Percentiles rank a stretch among this genome's conserved stretches.
Evolutionary conservation across 768 basidiomycete genomes (phyloP).

Genomic region (Tephrocybe sp.): DNA sequence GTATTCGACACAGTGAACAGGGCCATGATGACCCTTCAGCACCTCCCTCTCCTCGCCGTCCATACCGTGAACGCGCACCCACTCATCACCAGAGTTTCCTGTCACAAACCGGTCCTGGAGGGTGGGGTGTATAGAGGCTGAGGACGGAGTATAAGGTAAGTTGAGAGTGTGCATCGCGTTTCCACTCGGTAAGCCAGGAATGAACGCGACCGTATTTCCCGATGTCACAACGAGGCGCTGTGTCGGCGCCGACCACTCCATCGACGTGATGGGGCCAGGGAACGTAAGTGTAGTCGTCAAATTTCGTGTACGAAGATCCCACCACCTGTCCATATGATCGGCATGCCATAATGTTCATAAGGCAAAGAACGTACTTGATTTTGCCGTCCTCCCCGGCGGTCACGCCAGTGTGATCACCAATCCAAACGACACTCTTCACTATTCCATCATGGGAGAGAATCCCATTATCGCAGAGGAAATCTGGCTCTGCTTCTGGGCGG

Average conservation of each 20-base stretch:
- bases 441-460: constrained; percentile 79
- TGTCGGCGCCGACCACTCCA: constrained; percentile 86
- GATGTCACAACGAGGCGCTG: constrained; percentile 86
- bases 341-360: constrained; percentile 20
- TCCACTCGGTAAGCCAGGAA: constrained; percentile 68
- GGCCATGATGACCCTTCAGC: constrained; percentile 95
- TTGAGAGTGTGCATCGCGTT: constrained; percentile 72
- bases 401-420: constrained; percentile 82
- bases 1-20: constrained; percentile 91
- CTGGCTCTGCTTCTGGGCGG: constrained; percentile 83
- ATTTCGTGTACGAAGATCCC: constrained; percentile 84
- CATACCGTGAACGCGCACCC: constrained; percentile 93
- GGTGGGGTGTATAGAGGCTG: constrained; percentile 91
- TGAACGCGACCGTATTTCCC: constrained; percentile 89
- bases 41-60: constrained; percentile 89
- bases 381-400: constrained; percentile 90
- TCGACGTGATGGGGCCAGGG: constrained; percentile 81
- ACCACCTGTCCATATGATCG: constrained; percentile 86
- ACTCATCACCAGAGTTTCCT: constrained; percentile 86
- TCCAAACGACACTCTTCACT: constrained; percentile 92
- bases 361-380: constrained; percentile 64
- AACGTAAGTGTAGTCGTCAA: constrained; percentile 71
- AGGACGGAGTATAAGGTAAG: constrained; percentile 85
- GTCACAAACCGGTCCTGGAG: constrained; percentile 89
- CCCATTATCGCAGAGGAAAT: constrained; percentile 66